Evolutionary conservation across 1,284 basidiomycete genomes (phyloP), one percentile per base, ranked within the genome.

Genomic region (Pyrrhoderma lamaoense): DNA sequence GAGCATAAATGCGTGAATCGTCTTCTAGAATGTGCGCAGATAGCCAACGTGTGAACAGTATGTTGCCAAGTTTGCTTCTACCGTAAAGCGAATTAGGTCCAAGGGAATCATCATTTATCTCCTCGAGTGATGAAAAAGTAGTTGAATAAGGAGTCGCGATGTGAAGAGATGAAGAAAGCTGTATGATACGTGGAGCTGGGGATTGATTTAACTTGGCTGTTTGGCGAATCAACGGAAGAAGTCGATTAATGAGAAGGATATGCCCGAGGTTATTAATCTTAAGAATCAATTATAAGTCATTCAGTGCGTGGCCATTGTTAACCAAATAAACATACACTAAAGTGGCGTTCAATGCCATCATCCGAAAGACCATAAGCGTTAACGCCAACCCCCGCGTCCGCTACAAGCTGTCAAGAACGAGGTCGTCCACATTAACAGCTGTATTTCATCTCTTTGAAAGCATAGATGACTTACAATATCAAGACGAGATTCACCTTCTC

Each of bases 41-140:
- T 40, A 75, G 58, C 56, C 62, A 64, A 59, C 70, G 70, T 52
- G 65, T 62, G 58, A 70, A 72, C 18, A 72, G 63, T 49, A 75
- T 65, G 59, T 69, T 68, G 22, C 70, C 70, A 49, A 74, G 68
- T 57, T 73, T 72, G 16, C 69, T 67, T 48, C 72, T 67, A 3
- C 66, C 70, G 57, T 71, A 71, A 9, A 71, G 66, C 50, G 62
- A 59, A 42, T 65, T 58, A 16, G 67, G 60, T 39, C 66, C 64
- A 18, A 68, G 57, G n/a, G 64, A 59, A 9, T 58, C 59, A 53
- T 65, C 62, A 40, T 66, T 70, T 31, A 73, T 64, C 60, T 73
- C 71, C 37, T 67, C 69, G 47, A 66, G 47, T 7, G 65, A 67
- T 3, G 63, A 61, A 59, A 73, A 72, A 47, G 64, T 59, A 8